These are phyloP conservation scores for Clavariopsis aquatica DNA, from an alignment of 495 filamentous ascomycete genomes.

Conservation along the genomic window DNA sequence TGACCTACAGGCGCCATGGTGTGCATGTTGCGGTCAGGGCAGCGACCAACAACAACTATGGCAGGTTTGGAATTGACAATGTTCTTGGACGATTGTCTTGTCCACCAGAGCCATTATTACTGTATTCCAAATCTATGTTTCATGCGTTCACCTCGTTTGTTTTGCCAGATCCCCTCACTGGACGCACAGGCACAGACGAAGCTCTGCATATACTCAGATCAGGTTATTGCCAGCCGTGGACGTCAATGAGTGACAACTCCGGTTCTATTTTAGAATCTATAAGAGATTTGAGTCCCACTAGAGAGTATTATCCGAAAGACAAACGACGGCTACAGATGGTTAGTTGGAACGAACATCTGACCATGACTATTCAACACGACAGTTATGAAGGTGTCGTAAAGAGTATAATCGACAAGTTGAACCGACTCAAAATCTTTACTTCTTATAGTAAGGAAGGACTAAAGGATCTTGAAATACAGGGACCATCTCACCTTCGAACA, in stretches of 20 bases:
- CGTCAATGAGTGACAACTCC: constrained; percentile 6
- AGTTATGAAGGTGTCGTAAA: constrained; percentile 47
- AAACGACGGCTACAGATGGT: constrained; percentile 39
- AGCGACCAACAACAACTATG: constrained; percentile 40
- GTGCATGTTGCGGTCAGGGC: constrained; percentile 45
- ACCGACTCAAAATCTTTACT: constrained; percentile 41
- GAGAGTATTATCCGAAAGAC: constrained; percentile 40
- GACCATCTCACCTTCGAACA: constrained; percentile 13
- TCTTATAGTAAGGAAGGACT: constrained; percentile 29
- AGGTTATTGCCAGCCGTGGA: constrained; percentile 37
- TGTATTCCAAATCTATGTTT: constrained; percentile 39
- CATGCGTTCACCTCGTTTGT: constrained; percentile 43
- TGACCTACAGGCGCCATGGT: constrained; percentile 19
- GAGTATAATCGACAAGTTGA: constrained; percentile 42
- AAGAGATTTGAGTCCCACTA: constrained; percentile 30
- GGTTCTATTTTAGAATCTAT: constrained; percentile 22
- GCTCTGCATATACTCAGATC: constrained; percentile 35
- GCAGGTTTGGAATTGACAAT: constrained; percentile 41
- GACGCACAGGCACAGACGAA: constrained; percentile 41
- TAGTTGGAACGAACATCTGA: constrained; percentile 43
- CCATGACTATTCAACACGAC: constrained; percentile 58
- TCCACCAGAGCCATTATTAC: constrained; percentile 37
- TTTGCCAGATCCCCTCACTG: constrained; percentile 42
- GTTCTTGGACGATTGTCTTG: constrained; percentile 41
- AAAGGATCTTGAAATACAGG: not conserved